Evolutionary conservation across 257 asterid genomes (phyloP).

Genomic region (Coffea canephora): DNA sequence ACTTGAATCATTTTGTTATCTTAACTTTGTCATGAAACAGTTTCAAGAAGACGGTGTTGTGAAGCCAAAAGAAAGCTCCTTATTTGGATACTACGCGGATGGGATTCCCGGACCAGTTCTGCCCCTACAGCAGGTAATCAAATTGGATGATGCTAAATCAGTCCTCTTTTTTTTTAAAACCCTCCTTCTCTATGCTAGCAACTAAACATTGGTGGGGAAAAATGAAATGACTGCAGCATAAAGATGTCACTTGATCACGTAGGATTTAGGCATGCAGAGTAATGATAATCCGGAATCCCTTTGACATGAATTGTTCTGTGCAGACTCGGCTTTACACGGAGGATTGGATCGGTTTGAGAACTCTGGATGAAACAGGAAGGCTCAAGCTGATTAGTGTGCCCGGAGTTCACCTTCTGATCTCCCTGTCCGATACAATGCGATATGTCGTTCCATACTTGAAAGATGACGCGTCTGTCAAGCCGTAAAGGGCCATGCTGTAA

Average conservation of each 20-base stretch:
- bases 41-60: slow-evolving; percentile 28
- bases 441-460: slow-evolving; percentile 58
- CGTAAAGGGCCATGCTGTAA: too few species aligned
- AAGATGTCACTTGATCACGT: too few species aligned
- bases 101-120: slow-evolving; percentile 17
- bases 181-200: too few species aligned
- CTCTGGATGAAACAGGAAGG: slow-evolving; percentile 60
- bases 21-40: slow-evolving; percentile 11
- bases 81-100: slow-evolving; percentile 39
- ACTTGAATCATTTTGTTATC: background rate
- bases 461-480: background rate
- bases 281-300: too few species aligned
- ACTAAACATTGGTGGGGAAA: too few species aligned
- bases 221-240: too few species aligned
- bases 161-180: background rate
- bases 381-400: slow-evolving; percentile 52
- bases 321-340: slow-evolving; percentile 45
- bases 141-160: background rate
- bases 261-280: too few species aligned
- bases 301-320: background rate
- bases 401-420: slow-evolving; percentile 69
- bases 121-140: slow-evolving; percentile 28
- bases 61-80: slow-evolving; percentile 33
- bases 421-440: slow-evolving; percentile 46
- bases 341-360: slow-evolving; percentile 81